Percentiles rank a stretch among this genome's conserved stretches.
Conservation (phyloP, 805 yeast genomes). For the Starmerella sirachaensis region DNA sequence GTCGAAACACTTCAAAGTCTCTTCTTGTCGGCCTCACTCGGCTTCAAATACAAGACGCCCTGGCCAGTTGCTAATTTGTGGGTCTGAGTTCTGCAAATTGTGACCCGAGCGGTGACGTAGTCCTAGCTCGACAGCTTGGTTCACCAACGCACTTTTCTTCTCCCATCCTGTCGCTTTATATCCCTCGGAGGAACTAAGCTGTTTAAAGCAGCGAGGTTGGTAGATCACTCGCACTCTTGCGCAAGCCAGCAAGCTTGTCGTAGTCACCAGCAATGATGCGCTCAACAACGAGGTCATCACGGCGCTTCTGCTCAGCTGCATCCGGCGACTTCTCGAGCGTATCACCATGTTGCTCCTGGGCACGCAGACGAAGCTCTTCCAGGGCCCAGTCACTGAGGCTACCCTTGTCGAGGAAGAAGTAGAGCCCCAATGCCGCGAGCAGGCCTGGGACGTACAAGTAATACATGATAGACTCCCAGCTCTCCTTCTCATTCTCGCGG, state of each 20-base stretch:
- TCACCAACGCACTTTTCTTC: too few species aligned
- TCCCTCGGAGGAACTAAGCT: too few species aligned
- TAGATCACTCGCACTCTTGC: conserved; percentile 28
- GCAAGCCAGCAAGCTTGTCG: conserved; percentile 39
- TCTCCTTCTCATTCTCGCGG: conserved; percentile 65
- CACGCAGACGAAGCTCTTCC: conserved; percentile 67
- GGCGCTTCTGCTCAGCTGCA: conserved; percentile 47
- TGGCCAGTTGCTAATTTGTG: too few species aligned
- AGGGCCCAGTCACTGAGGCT: conserved; percentile 66
- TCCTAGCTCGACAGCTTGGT: too few species aligned
- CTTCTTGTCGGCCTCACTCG: too few species aligned
- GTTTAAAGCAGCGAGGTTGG: conserved; percentile 28
- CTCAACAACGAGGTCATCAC: conserved; percentile 70
- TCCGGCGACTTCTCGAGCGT: conserved; percentile 24
- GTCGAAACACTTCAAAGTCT: too few species aligned
- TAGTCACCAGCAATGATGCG: conserved; percentile 75
- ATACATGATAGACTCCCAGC: conserved; percentile 72
- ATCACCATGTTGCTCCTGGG: conserved; percentile 50
- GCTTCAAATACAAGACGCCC: too few species aligned
- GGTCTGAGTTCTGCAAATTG: too few species aligned
- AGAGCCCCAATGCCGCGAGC: conserved; percentile 41
- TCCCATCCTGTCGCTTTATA: too few species aligned
- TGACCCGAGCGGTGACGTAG: too few species aligned
- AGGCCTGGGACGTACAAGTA: conserved; percentile 62
- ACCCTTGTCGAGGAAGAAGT: conserved; percentile 41